Conservation (phyloP, 2,329 filamentous ascomycete species). For the Penicillium sp. region DNA sequence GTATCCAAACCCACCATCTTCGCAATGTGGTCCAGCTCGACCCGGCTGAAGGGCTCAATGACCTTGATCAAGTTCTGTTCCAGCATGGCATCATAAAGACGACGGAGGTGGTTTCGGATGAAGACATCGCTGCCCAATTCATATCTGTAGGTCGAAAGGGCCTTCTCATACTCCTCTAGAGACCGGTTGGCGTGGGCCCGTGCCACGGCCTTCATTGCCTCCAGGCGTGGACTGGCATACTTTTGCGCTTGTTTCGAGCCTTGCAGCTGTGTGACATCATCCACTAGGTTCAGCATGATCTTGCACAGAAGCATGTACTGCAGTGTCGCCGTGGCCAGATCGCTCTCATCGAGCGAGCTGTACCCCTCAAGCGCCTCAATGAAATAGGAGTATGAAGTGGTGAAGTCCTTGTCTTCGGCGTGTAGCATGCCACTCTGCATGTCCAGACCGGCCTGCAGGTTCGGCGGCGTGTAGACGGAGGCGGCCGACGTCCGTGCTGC, state of each 20-base stretch:
- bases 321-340: constrained; percentile 86
- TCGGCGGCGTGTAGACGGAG: constrained; percentile 90
- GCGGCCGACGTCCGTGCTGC: constrained; percentile 90
- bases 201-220: constrained; percentile 98
- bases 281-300: constrained; percentile 94
- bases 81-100: constrained; percentile 94
- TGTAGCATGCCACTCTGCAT: constrained; percentile 99
- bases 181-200: constrained; percentile 91
- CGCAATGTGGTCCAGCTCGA: constrained; percentile 93
- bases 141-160: constrained; percentile 79
- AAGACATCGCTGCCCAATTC: constrained; percentile 91
- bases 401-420: constrained; percentile 97
- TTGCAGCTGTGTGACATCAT: constrained; percentile 93
- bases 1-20: constrained; percentile 96
- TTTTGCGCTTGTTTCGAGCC: constrained; percentile 92
- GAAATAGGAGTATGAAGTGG: constrained; percentile 97
- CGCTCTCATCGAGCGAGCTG: constrained; percentile 77
- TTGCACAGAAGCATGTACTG: constrained; percentile 99
- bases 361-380: constrained; percentile 98
- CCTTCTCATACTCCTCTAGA: constrained; percentile 91
- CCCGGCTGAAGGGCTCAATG: constrained; percentile 94
- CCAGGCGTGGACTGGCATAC: constrained; percentile 88
- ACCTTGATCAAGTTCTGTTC: constrained; percentile 99
- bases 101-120: constrained; percentile 90
- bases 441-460: constrained; percentile 89